Evolutionary conservation across 2,329 filamentous ascomycete species (phyloP).

Genomic region (Colletotrichum aenigma): DNA sequence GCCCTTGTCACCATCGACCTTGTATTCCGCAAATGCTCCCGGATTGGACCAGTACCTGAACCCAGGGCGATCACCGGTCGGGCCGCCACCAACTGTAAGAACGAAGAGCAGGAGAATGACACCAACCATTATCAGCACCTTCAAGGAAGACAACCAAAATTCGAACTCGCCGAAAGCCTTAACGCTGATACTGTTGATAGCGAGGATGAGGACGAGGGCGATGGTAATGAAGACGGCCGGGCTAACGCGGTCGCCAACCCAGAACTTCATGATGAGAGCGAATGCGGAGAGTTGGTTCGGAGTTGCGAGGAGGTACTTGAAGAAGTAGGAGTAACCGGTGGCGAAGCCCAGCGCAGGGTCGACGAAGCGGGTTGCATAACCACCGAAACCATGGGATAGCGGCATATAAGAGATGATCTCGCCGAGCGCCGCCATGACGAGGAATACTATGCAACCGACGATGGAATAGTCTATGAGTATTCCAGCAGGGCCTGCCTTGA

Average conservation of each 20-base stretch:
- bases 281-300: conserved; percentile 43
- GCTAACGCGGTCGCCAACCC: conserved; percentile 2
- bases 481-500: conserved; percentile 47
- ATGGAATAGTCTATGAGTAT: conserved; percentile 44
- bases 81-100: conserved; percentile 42
- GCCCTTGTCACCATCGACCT: conserved; percentile 34
- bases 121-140: conserved; percentile 46
- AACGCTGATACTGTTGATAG: conserved; percentile 55
- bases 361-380: conserved; percentile 67
- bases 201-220: conserved; percentile 24
- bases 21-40: conserved; percentile 43
- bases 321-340: conserved; percentile 12
- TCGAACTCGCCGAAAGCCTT: conserved; percentile 30
- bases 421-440: conserved; percentile 53
- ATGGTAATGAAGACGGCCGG: conserved; percentile 16
- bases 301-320: conserved; percentile 25
- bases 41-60: conserved; percentile 49
- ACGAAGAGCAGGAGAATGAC: conserved; percentile 42
- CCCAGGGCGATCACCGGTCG: conserved; percentile 38
- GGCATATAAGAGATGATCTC: conserved; percentile 36
- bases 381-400: conserved; percentile 56
- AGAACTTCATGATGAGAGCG: conserved; percentile 28
- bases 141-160: conserved; percentile 50
- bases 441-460: conserved; percentile 55
- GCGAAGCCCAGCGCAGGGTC: conserved; percentile 38